phyloP scores from a whole-genome alignment of 1,139 yeast genomes.

The Candida sanyaensis region DNA sequence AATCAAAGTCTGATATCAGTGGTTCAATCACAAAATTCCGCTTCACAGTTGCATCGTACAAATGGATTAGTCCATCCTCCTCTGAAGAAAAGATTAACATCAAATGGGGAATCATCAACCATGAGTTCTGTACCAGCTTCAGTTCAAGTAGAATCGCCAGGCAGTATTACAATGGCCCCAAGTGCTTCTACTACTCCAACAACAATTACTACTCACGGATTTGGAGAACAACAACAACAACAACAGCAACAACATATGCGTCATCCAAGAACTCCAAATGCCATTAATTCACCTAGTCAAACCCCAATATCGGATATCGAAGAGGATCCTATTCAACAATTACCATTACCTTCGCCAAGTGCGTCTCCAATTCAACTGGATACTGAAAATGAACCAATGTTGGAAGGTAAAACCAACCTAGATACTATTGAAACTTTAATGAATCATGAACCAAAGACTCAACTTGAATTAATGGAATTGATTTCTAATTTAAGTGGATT shows the following conservation, averaged over 20 bases:
- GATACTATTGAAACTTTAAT: slow-evolving; percentile 25
- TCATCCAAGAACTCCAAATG: slow-evolving; percentile 35
- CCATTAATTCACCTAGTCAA: slow-evolving; percentile 33
- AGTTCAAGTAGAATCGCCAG: slow-evolving; percentile 12
- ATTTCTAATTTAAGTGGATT: slow-evolving; percentile 36
- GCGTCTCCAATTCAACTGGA: slow-evolving; percentile 59
- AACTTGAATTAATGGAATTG: slow-evolving; percentile 40
- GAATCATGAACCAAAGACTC: slow-evolving; percentile 36
- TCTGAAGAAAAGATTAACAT: slow-evolving; percentile 39
- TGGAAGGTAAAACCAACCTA: slow-evolving; percentile 3
- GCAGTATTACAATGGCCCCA: slow-evolving; percentile 6
- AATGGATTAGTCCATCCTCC: slow-evolving; percentile 31
- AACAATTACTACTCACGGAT: background rate
- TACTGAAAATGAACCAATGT: slow-evolving; percentile 9
- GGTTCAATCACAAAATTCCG: slow-evolving; percentile 6
- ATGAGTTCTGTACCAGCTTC: slow-evolving; percentile 4
- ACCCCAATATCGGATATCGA: slow-evolving; percentile 44
- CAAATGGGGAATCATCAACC: slow-evolving; percentile 3
- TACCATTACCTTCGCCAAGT: slow-evolving; percentile 68
- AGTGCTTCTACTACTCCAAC: background rate
- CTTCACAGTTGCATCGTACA: slow-evolving; percentile 14
- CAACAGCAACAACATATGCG: slow-evolving; percentile 12
- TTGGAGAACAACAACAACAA: slow-evolving; percentile 5
- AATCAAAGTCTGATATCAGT: slow-evolving; percentile 25
- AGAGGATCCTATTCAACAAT: slow-evolving; percentile 42